Conservation (phyloP, 768 basidiomycete species). For the Lanmaoa rubissima region DNA sequence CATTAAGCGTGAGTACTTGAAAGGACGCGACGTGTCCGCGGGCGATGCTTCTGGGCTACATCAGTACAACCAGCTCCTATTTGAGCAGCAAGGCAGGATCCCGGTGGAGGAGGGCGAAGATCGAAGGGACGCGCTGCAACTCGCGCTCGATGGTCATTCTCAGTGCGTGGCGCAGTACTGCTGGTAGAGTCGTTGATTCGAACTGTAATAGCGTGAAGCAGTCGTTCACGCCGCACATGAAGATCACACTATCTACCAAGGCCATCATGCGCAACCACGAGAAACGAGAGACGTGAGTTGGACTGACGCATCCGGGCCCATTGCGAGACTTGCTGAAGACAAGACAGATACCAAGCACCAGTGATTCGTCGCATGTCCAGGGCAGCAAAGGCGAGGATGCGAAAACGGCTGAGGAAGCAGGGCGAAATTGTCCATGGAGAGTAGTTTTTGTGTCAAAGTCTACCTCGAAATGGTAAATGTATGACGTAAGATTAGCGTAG, state of each 20-base stretch:
- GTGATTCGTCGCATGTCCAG: slow-evolving; percentile 52
- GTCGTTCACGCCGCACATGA: slow-evolving; percentile 66
- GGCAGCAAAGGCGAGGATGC: slow-evolving; percentile 54
- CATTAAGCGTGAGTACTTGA: slow-evolving; percentile 77
- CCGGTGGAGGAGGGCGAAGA: slow-evolving; percentile 36
- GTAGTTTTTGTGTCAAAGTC: slow-evolving; percentile 19
- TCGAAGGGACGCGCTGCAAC: slow-evolving; percentile 23
- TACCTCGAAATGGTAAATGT: slow-evolving; percentile 6
- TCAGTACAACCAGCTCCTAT: slow-evolving; percentile 75
- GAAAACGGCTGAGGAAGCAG: slow-evolving; percentile 41
- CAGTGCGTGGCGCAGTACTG: slow-evolving; percentile 43
- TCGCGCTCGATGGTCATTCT: slow-evolving; percentile 56
- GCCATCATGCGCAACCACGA: slow-evolving; percentile 41
- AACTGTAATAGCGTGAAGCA: slow-evolving; percentile 44
- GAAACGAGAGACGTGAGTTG: slow-evolving; percentile 38
- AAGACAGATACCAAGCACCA: slow-evolving; percentile 56
- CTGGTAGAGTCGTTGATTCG: background rate
- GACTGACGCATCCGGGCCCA: background rate
- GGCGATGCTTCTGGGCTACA: slow-evolving; percentile 55
- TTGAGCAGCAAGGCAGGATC: slow-evolving; percentile 30
- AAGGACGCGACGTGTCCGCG: slow-evolving; percentile 44
- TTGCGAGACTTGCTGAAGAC: slow-evolving; percentile 8
- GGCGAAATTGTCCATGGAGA: background rate
- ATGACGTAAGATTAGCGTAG: slow-evolving; percentile 24
- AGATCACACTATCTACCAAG: slow-evolving; percentile 55